A percentile compares a stretch with the other conserved stretches of the same genome.
Evolutionary conservation across 805 yeast species (phyloP).

Genomic region (Tetrapisispora phaffii): DNA sequence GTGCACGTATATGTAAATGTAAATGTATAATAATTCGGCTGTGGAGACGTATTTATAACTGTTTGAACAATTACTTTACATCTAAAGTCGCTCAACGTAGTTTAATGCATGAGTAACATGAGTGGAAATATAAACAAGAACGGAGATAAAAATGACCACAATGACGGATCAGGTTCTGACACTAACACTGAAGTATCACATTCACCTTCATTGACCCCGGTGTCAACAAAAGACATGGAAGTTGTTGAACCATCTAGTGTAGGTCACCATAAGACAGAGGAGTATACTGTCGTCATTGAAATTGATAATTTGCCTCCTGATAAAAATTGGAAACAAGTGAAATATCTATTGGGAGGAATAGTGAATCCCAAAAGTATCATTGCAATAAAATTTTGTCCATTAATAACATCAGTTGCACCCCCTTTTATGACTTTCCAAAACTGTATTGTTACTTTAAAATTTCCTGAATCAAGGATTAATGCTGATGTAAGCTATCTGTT

Average conservation of each 20-base stretch:
- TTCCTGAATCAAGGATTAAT: not conserved
- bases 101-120: not conserved
- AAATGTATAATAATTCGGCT: too few relatives aligned
- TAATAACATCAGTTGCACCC: slow-evolving; percentile 25
- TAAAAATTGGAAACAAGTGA: slow-evolving; percentile 28
- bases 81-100: too few relatives aligned
- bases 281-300: slow-evolving; percentile 8
- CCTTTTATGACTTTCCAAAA: slow-evolving; percentile 27
- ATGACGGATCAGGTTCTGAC: not conserved
- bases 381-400: slow-evolving; percentile 25
- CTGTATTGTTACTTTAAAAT: slow-evolving; percentile 21
- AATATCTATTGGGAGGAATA: slow-evolving; percentile 27
- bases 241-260: not conserved
- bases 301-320: slow-evolving; percentile 29
- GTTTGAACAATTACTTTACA: too few relatives aligned
- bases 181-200: not conserved
- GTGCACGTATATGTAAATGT: too few relatives aligned
- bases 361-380: slow-evolving; percentile 24
- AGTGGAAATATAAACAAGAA: not conserved
- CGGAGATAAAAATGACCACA: not conserved
- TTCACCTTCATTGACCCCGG: not conserved
- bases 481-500: slow-evolving; percentile 20
- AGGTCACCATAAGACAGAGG: not conserved
- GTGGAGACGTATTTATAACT: too few relatives aligned
- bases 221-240: not conserved